Percentiles rank a stretch among this genome's conserved stretches.
Conservation (phyloP, 1,284 basidiomycete genomes). For the Moesziomyces sp. region DNA sequence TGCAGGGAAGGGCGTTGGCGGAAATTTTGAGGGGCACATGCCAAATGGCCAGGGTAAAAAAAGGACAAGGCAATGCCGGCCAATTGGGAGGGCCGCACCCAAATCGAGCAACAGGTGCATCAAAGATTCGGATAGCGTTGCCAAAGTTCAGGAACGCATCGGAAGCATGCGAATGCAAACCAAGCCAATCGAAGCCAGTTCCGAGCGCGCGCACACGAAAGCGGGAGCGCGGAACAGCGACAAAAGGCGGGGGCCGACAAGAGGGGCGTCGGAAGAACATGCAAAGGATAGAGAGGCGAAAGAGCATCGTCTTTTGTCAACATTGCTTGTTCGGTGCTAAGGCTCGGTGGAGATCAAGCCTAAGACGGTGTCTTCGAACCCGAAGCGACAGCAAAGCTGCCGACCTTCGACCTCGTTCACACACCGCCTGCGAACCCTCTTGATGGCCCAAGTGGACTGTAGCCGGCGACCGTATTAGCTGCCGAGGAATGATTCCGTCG, state of each 20-base stretch:
- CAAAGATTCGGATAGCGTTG: slow-evolving; percentile 5
- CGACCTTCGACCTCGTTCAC: not conserved
- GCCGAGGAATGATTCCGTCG: not conserved
- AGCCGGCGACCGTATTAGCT: not conserved
- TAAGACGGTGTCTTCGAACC: not conserved
- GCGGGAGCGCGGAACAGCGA: slow-evolving; percentile 19
- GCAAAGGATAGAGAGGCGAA: slow-evolving; percentile 16
- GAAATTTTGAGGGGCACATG: not conserved
- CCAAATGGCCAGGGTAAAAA: not conserved
- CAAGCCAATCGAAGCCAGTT: slow-evolving; percentile 24
- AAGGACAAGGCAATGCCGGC: not conserved
- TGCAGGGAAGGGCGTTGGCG: slow-evolving; percentile 6
- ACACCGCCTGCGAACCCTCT: slow-evolving; percentile 10
- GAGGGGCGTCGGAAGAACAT: slow-evolving; percentile 4
- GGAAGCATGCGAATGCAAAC: not conserved
- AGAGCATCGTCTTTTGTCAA: slow-evolving; percentile 29
- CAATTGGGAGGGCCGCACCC: not conserved
- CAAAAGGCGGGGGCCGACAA: slow-evolving; percentile 10
- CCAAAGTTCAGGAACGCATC: not conserved
- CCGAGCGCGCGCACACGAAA: not conserved
- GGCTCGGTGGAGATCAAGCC: not conserved
- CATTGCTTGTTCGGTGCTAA: slow-evolving; percentile 1
- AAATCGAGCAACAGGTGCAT: not conserved
- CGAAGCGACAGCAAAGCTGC: not conserved
- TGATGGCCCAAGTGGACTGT: slow-evolving; percentile 1